These are phyloP conservation scores for Botrytis fragariae DNA, from an alignment of 2,329 filamentous ascomycete species.

Conservation along the genomic window DNA sequence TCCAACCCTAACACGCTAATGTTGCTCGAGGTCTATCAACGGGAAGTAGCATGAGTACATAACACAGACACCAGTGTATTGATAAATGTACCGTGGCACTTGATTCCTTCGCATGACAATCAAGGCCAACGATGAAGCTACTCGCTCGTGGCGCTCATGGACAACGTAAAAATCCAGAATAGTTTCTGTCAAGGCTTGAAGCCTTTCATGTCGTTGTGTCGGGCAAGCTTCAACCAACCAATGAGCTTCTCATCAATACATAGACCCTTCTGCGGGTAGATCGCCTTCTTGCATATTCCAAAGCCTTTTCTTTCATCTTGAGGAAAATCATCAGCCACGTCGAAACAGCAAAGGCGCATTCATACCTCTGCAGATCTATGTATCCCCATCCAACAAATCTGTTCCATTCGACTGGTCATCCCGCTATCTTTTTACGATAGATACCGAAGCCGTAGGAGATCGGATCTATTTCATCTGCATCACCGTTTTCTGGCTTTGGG, in stretches of 20 bases:
- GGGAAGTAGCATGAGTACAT: slow-evolving; percentile 31
- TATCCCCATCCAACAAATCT: slow-evolving; percentile 23
- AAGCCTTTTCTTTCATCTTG: slow-evolving; percentile 13
- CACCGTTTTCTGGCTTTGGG: slow-evolving; percentile 24
- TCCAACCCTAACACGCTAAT: slow-evolving; percentile 25
- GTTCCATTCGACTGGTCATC: slow-evolving; percentile 22
- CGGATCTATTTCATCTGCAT: slow-evolving; percentile 28
- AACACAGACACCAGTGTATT: slow-evolving; percentile 19
- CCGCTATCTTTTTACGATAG: slow-evolving; percentile 11
- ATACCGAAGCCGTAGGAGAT: slow-evolving; percentile 18
- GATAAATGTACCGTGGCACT: slow-evolving; percentile 19
- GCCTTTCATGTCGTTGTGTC: background rate
- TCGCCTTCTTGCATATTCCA: slow-evolving; percentile 28
- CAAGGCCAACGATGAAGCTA: slow-evolving; percentile 16
- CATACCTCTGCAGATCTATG: slow-evolving; percentile 21
- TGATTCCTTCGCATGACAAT: slow-evolving; percentile 15
- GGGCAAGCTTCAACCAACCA: slow-evolving; percentile 10
- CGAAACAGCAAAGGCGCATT: slow-evolving; percentile 14
- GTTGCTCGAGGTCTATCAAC: slow-evolving; percentile 30
- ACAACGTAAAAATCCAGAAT: slow-evolving; percentile 1
- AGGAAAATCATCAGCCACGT: slow-evolving; percentile 19
- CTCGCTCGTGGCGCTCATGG: slow-evolving; percentile 15
- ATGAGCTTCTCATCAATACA: slow-evolving; percentile 1
- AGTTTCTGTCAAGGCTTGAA: slow-evolving; percentile 12
- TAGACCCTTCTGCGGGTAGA: slow-evolving; percentile 4